Conservation (phyloP, 1,284 basidiomycete species). For the Ceratobasidium sp. region DNA sequence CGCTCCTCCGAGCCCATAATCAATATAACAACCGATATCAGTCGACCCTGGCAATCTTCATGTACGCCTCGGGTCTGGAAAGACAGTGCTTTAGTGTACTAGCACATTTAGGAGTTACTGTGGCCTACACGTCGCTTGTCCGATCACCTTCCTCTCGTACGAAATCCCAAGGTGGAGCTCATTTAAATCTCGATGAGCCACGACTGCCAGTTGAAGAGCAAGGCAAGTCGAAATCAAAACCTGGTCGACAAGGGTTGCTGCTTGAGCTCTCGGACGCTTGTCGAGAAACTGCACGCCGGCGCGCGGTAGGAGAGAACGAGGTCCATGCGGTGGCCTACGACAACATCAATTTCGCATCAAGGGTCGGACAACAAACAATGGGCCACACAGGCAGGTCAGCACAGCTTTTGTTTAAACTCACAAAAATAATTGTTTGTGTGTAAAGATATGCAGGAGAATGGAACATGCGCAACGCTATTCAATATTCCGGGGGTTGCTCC, state of each 20-base stretch:
- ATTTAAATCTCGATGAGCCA: no score
- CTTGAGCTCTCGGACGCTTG: background rate
- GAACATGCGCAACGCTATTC: slow-evolving; percentile 7
- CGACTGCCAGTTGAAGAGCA: background rate
- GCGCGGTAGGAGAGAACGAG: background rate
- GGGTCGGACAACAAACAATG: slow-evolving; percentile 53
- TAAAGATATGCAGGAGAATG: background rate
- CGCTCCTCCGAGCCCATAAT: slow-evolving; percentile 7
- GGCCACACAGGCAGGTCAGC: slow-evolving; percentile 51
- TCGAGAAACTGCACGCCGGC: background rate
- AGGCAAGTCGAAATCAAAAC: background rate
- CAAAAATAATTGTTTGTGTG: no score
- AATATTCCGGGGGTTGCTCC: background rate
- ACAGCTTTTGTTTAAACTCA: background rate
- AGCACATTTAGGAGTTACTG: background rate
- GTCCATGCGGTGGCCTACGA: slow-evolving; percentile 52
- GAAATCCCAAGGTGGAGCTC: background rate
- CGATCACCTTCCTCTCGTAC: background rate
- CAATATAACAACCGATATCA: slow-evolving; percentile 14
- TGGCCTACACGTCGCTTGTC: background rate
- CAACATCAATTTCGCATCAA: slow-evolving; percentile 55
- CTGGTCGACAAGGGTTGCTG: background rate
- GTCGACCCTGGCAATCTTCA: background rate
- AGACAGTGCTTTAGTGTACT: background rate
- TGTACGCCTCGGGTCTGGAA: background rate